Conservation (phyloP, 148 eudicot genomes). For the Arbutus unedo region DNA sequence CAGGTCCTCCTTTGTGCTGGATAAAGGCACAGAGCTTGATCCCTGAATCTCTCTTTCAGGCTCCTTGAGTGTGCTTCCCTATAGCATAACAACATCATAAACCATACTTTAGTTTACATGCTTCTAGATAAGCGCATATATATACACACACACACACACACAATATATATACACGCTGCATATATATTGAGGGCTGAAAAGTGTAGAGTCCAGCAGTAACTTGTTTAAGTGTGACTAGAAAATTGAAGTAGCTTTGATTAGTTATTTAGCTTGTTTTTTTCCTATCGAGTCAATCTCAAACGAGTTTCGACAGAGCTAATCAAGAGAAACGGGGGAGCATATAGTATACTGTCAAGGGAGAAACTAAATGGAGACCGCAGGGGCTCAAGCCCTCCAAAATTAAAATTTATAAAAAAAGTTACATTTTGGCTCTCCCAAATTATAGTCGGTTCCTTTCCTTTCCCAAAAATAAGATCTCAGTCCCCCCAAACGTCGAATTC, state of each 20-base stretch:
- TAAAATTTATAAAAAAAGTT: no score
- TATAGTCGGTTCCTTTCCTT: no score
- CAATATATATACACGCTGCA: no score
- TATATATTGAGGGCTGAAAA: background rate
- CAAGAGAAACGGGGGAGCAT: no score
- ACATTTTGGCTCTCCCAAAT: no score
- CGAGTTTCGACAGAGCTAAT: background rate
- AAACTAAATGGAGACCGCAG: no score
- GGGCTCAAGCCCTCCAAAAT: no score
- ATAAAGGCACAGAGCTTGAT: slow-evolving; percentile 24
- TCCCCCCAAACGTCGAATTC: no score
- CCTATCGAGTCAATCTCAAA: background rate
- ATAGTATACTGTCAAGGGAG: no score
- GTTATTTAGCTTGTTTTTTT: background rate
- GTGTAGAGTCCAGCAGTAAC: background rate
- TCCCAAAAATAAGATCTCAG: no score
- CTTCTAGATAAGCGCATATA: background rate
- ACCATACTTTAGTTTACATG: background rate
- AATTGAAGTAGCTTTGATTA: background rate
- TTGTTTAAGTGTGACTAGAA: background rate
- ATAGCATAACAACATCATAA: background rate
- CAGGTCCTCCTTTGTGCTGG: slow-evolving; percentile 11
- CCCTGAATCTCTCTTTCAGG: slow-evolving; percentile 21
- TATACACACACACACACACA: no score
- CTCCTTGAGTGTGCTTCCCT: slow-evolving; percentile 21